Evolutionary conservation across 139 green algal species (phyloP), one percentile per base, ranked within the genome.

Genomic region (Medakamo hakoo): DNA sequence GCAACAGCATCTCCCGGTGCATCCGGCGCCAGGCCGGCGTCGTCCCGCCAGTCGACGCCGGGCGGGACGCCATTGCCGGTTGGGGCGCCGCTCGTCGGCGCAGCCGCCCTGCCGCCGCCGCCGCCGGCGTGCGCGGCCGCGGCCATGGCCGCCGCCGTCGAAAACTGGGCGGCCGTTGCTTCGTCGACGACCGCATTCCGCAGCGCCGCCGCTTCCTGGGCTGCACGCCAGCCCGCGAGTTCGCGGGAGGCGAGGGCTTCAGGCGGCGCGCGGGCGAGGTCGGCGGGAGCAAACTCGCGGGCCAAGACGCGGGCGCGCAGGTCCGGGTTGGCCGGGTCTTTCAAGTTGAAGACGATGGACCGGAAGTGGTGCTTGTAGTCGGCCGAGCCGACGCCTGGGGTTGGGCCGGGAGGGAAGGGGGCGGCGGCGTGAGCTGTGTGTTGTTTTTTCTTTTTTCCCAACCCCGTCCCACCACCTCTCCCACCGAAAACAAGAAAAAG

Each of bases 341-440:
- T 81, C 29, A 96, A 73, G 78, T 95, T 96, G 81, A 92, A 95
- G 0, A 71, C 60, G 9, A 96, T 72, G 57, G 62, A 82, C 19
- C 89, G 79, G 65, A 87, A 80, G 76, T 88, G 86, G 55, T 66
- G 61, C 80, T 91, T 95, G 85, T 95, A 95, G 30, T 94, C 86
- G 63, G 70, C 71, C 57, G 61, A 78, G 25, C 74, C 59, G 21
- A 65, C 69, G n/a, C 71, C 77, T 82, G 67, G 2, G 56, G 40
- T 52, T 9, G 9, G 40, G 40, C 40, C 40, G 40, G 9, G 16
- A 52, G 40, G 9, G 40, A 16, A 21, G 40, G 40, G 9, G 16
- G 40, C 40, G 16, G 40, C 40, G 40, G 40, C 40, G 9, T 52
- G 9, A 52, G 16, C 40, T n/a, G n/a, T n/a, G n/a, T n/a, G n/a